A percentile compares a stretch with the other conserved stretches of the same genome.
phyloP scores from a whole-genome alignment of 2,329 filamentous ascomycete genomes.

The Rhynchosporium graminicola region DNA sequence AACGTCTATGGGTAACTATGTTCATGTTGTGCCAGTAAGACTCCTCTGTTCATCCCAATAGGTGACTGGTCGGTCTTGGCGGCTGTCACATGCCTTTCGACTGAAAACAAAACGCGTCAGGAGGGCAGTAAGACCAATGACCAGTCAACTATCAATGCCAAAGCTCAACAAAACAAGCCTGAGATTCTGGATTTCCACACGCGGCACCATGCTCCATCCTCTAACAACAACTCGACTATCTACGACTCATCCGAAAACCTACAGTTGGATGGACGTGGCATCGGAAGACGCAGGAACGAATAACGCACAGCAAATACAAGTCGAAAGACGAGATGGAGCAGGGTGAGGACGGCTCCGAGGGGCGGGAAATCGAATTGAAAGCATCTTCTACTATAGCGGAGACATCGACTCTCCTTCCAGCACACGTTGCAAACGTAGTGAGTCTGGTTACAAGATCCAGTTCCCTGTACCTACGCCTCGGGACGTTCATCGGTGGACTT shows the following conservation, averaged over 20 bases:
- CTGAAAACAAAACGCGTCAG: constrained; percentile 23
- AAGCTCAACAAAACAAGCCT: constrained; percentile 22
- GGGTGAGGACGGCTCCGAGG: constrained; percentile 31
- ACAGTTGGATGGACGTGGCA: constrained; percentile 16
- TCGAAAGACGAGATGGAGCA: constrained; percentile 30
- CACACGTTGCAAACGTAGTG: constrained; percentile 57
- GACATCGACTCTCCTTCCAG: constrained; percentile 55
- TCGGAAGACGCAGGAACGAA: background rate
- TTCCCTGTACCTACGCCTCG: constrained; percentile 48
- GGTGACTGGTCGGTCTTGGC: background rate
- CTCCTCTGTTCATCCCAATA: too few relatives aligned
- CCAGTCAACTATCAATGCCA: constrained; percentile 68
- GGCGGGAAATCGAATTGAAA: constrained; percentile 12
- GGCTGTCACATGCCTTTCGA: constrained; percentile 34
- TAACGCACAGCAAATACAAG: background rate
- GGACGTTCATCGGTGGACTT: constrained; percentile 42
- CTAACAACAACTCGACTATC: background rate
- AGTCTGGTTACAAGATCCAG: constrained; percentile 63
- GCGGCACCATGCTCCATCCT: constrained; percentile 17
- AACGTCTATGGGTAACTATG: too few relatives aligned
- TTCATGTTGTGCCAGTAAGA: too few relatives aligned
- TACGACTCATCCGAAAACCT: background rate
- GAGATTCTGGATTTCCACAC: constrained; percentile 17
- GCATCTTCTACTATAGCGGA: constrained; percentile 3
- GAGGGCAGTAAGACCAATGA: constrained; percentile 49